Conservation (phyloP, 1,139 yeast genomes). For the Nadsonia commutata region DNA sequence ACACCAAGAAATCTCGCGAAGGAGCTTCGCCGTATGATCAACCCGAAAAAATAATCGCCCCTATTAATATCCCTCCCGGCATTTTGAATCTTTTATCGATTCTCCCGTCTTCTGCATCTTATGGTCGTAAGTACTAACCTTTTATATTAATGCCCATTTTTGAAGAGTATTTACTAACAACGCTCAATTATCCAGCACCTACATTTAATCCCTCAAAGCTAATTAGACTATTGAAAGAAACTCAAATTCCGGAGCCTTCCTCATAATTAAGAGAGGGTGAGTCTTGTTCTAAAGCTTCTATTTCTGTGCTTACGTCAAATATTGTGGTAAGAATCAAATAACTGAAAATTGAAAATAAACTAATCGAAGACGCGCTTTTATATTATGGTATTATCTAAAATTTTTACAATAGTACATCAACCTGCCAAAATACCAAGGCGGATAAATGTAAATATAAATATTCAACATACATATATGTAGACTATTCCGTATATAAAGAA, state of each 20-base stretch:
- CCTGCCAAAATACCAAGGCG: too few species aligned
- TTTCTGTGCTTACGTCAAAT: too few species aligned
- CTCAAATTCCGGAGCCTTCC: slow-evolving; percentile 10
- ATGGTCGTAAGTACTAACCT: slow-evolving; percentile 11
- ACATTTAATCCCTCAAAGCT: slow-evolving; percentile 16
- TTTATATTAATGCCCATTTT: slow-evolving; percentile 2
- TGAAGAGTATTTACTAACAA: not conserved
- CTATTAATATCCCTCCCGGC: slow-evolving; percentile 12
- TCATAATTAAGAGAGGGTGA: not conserved
- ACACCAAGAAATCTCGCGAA: slow-evolving; percentile 9
- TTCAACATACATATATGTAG: too few species aligned
- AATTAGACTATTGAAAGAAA: slow-evolving; percentile 12
- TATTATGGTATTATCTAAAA: too few species aligned
- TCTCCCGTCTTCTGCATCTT: slow-evolving; percentile 20
- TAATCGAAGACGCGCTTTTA: too few species aligned
- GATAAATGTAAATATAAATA: not conserved
- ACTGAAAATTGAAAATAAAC: too few species aligned
- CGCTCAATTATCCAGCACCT: slow-evolving; percentile 7
- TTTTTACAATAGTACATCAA: too few species aligned
- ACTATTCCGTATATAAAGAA: too few species aligned
- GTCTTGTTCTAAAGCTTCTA: slow-evolving; percentile 9
- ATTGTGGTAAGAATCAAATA: too few species aligned
- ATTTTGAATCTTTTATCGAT: slow-evolving; percentile 15
- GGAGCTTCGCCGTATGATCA: slow-evolving; percentile 6
- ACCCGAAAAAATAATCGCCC: slow-evolving; percentile 5